Percentiles rank a stretch among this genome's conserved stretches.
phyloP scores from a whole-genome alignment of 495 filamentous ascomycete genomes.

The Chaetomidium leptoderma region DNA sequence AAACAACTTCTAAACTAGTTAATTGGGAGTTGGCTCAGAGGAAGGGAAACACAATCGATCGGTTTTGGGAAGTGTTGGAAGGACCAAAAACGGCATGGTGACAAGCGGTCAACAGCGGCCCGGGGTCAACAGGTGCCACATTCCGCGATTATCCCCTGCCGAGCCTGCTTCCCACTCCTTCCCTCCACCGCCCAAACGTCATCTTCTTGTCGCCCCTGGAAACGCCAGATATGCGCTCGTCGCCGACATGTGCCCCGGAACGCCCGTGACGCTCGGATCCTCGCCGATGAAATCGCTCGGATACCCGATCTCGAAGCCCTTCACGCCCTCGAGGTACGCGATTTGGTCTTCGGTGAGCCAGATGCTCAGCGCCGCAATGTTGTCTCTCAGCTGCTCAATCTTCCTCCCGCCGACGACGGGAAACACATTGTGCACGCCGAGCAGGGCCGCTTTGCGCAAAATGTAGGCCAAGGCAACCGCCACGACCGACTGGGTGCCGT shows the following conservation, averaged over 20 bases:
- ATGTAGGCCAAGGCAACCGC: constrained; percentile 70
- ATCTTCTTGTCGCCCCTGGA: not conserved
- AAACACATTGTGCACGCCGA: constrained; percentile 52
- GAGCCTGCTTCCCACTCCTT: no score
- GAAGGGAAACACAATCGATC: no score
- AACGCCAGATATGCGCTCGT: not conserved
- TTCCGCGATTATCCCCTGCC: no score
- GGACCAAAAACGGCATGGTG: no score
- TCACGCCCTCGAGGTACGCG: constrained; percentile 57
- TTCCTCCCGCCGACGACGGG: constrained; percentile 65
- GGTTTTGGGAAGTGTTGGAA: no score
- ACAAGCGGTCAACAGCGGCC: no score
- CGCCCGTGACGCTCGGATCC: not conserved
- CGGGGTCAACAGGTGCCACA: no score
- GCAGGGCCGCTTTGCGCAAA: constrained; percentile 60
- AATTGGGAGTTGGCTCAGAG: no score
- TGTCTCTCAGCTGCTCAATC: constrained; percentile 58
- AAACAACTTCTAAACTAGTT: no score
- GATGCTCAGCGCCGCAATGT: constrained; percentile 61
- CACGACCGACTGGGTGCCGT: constrained; percentile 47
- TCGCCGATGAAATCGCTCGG: constrained; percentile 29
- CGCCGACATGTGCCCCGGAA: not conserved
- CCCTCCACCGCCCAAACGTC: no score
- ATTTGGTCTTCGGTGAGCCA: constrained; percentile 58
- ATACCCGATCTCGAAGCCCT: constrained; percentile 61